Evolutionary conservation across 1,284 basidiomycete species (phyloP), one percentile per base, ranked within the genome.

Genomic region (Ustilago hordei): DNA sequence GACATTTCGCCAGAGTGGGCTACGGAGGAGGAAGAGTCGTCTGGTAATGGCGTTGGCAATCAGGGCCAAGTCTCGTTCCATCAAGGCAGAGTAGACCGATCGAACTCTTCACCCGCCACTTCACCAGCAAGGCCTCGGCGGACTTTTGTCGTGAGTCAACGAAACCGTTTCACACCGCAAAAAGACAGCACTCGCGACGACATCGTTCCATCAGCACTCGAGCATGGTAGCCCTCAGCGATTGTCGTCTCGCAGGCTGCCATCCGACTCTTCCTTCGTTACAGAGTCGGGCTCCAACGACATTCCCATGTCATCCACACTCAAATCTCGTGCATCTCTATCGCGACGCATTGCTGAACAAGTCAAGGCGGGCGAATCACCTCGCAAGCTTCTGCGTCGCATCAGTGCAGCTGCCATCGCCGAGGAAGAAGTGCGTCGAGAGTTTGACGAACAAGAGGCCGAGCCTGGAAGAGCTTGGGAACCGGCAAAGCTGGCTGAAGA

Each of bases 391-490:
- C 55, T 82, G 7, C 66, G 81, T 28, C 67, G 69, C 39, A 81
- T 77, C 66, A 80, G 74, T 47, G 81, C 81, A 28, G 73, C 76
- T 5, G 73, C 69, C 1, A 78, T 73, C 48, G 81, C 70, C 15
- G 78, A 81, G 28, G 69, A 78, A 32, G 81, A 82, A 54, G 68
- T 71, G 8, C 23, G 41, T 19, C 60, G 56, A 35, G 74, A 76
- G 19, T 67, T 79, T 11, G 69, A 77, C 31, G 63, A 52, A 15
- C 74, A 70, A 39, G 23, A 57, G 2, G 35, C 45, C 8, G 47
- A 60, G 38, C 6, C 53, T 8, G 54, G 41, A 8, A 53, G 31
- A 9, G 35, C 43, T n/a, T 60, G 55, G 60, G 53, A 58, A 38
- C 68, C 54, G 2, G 59, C 50, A 32, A 63, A 58, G 35, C 53